Percentiles rank a stretch among this genome's conserved stretches.
These are phyloP conservation scores for Otatea glauca DNA, from an alignment of 176 grass and related monocot genomes.

Conservation along the genomic window DNA sequence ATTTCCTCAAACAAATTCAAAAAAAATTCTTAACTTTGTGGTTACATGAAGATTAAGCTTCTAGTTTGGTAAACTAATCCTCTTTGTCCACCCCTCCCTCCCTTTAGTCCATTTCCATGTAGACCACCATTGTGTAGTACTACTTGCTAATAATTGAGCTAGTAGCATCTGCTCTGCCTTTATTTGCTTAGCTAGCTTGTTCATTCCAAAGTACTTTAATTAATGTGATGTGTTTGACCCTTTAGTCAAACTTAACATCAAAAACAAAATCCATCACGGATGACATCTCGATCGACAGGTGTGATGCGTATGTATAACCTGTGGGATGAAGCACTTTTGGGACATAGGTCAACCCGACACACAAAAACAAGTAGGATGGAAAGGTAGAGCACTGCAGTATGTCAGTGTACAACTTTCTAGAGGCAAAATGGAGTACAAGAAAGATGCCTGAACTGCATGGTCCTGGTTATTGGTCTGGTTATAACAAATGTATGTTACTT, in stretches of 20 bases:
- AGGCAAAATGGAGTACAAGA: conserved; percentile 25
- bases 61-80: conserved; percentile 49
- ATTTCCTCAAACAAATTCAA: background rate
- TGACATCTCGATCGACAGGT: conserved; percentile 24
- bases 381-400: background rate
- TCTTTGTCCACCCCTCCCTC: background rate
- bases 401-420: conserved; percentile 4
- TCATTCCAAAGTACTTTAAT: conserved; percentile 31
- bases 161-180: conserved; percentile 46
- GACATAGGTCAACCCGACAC: conserved; percentile 20
- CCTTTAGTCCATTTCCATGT: background rate
- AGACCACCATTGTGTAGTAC: background rate
- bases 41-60: conserved; percentile 19
- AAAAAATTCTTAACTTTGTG: background rate
- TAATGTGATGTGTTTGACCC: conserved; percentile 37
- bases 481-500: conserved; percentile 14
- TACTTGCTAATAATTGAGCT: conserved; percentile 46
- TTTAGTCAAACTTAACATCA: conserved; percentile 56
- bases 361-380: background rate
- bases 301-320: background rate
- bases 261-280: background rate
- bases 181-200: background rate
- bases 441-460: background rate
- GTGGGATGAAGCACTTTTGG: background rate
- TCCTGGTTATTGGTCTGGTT: conserved; percentile 18